Percentiles rank a stretch among this genome's conserved stretches.
Evolutionary conservation across 345 rosid species (phyloP).

Genomic region (Anastatica hierochuntica): DNA sequence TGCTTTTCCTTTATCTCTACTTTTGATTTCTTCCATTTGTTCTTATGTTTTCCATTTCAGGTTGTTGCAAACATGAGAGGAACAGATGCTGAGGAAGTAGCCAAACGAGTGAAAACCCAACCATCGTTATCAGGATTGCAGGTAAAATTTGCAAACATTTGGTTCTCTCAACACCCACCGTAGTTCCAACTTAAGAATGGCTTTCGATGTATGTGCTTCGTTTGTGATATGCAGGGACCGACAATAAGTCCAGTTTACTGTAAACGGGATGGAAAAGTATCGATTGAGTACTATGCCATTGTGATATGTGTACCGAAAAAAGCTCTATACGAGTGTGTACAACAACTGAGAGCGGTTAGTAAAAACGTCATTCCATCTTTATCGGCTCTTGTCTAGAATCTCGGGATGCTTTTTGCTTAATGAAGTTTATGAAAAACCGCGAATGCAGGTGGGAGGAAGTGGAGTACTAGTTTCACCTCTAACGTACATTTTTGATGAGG

Average conservation of each 20-base stretch:
- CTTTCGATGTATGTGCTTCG: not conserved
- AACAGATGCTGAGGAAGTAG: constrained; percentile 71
- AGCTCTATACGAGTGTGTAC: constrained; percentile 64
- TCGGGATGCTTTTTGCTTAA: not conserved
- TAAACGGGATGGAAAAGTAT: constrained; percentile 50
- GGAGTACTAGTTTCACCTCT: constrained; percentile 79
- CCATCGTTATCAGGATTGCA: constrained; percentile 83
- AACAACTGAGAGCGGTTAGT: constrained; percentile 82
- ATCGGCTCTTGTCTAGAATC: no score
- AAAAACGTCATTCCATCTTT: not conserved
- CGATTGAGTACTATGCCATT: constrained; percentile 55
- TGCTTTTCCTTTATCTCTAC: not conserved
- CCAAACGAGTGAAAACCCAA: constrained; percentile 58
- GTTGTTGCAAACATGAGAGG: constrained; percentile 95
- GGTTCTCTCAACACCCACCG: no score
- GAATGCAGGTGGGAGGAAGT: constrained; percentile 74
- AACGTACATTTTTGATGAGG: constrained; percentile 91
- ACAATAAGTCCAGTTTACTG: constrained; percentile 79
- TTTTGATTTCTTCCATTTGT: not conserved
- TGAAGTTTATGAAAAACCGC: constrained; percentile 4
- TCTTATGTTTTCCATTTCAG: constrained; percentile 29
- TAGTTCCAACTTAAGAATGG: no score
- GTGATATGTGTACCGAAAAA: constrained; percentile 80
- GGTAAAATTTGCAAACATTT: no score
- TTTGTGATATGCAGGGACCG: constrained; percentile 54